Evolutionary conservation across 805 yeast genomes (phyloP), one percentile per base, ranked within the genome.

Genomic region (Barnettozyma vustinii): DNA sequence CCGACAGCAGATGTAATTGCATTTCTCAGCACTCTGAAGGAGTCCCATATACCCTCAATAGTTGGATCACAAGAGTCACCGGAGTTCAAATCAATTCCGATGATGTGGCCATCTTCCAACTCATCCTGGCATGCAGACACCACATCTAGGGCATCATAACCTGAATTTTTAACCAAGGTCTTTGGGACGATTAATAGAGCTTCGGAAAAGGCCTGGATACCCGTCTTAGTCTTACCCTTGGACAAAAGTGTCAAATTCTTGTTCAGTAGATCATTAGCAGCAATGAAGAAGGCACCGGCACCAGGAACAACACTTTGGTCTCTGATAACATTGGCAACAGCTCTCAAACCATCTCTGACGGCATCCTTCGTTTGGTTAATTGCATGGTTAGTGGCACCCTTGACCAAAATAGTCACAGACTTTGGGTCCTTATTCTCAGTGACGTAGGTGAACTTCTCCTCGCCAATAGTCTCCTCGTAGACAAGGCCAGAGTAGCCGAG

Each of bases 21-120:
- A 66, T 94, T 94, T 72, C 99, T 82, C 52, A 94, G 72, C 37
- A 94, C 99, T 56, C 99, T 76, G 73, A 80, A 94, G 23, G 96
- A 87, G 69, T 94, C 99, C 96, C 97, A 94, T 50, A 94, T 81
- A 52, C 99, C 99, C 64, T 88, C 96, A 47, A 87, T 77, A 8
- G 88, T 77, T 44, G 99, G 97, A 63, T 92, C 97, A 79, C 92
- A 83, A 44, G 97, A 94, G 64, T 91, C 97, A 37, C 99, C 99
- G 10, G 92, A 77, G 52, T 79, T 80, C 56, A 94, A 76, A 66
- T 94, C 96, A 47, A 94, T 83, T 49, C 99, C 99, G 40, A 91
- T 96, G 30, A 81, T 79, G 60, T 86, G 81, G 46, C 84, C 94
- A 42, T 85, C 94, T 40, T 75, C 79, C 49, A 84, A 77, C 66